Evolutionary conservation across 108 stramenopile species (phyloP), one percentile per base, ranked within the genome.

Genomic region (Skeletonema potamos): DNA sequence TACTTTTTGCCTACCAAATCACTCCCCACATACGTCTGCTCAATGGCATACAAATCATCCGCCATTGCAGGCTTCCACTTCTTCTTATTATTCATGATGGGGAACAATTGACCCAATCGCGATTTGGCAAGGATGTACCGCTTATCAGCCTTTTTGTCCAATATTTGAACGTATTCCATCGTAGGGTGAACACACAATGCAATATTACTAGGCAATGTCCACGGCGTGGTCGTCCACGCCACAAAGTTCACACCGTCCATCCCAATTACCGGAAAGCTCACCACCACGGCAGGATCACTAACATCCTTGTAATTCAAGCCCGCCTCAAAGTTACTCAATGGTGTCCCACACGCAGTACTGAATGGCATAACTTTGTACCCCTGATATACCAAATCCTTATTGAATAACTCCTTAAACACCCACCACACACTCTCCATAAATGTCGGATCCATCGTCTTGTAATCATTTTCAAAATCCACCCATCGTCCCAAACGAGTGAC

Each of bases 351-450:
- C 4, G 92, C 96, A 0, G 96, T 98, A 58, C 93, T 94, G 79
- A 95, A 99, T 4, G 99, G 99, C 99, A 99, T 99, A 59, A 98
- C 99, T 85, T 98, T 98, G 89, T 95, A 98, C 11, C 99, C 99
- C 59, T 96, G 92, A 79, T 99, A 99, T 30, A 99, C 98, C 48
- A 99, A 85, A 55, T 84, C 87, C 86, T 99, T 99, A 17, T 97
- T 91, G 74, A 91, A 96, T 51, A 96, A 82, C 65, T 90, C 85
- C 66, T 86, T 85, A 81, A 99, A 99, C 15, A 99, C 99, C 99
- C 99, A 99, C 99, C 99, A 99, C 13, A 99, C 98, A 74, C 85
- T 88, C 86, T 99, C 99, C 99, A 99, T 99, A 85, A 97, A 99
- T 28, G 82, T 79, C 0, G 96, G 86, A 79, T 99, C 96, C 97